Percentiles rank a stretch among this genome's conserved stretches.
phyloP scores from a whole-genome alignment of 116 monocot genomes.

The Cymodocea nodosa region DNA sequence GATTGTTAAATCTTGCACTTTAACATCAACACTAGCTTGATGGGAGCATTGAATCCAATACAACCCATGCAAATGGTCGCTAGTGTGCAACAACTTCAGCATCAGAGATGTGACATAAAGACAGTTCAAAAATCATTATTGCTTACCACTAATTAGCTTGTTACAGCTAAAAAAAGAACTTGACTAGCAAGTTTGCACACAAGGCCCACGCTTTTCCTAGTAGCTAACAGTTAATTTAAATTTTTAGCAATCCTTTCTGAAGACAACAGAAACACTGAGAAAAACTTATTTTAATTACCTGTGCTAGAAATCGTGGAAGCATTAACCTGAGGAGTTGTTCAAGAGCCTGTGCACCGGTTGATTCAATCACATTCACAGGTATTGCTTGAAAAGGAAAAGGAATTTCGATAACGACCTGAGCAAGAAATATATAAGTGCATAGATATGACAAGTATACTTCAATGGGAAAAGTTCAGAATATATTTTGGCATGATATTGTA shows the following conservation, averaged over 20 bases:
- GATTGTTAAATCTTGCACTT: too few relatives aligned
- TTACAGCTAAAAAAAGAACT: too few relatives aligned
- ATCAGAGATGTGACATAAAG: neutral
- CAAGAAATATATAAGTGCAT: neutral
- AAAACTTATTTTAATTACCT: conserved; percentile 25
- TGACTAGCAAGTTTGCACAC: too few relatives aligned
- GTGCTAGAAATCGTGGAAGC: conserved; percentile 81
- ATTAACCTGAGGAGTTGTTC: conserved; percentile 66
- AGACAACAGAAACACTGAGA: too few relatives aligned
- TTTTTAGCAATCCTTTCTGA: too few relatives aligned
- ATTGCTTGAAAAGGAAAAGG: conserved; percentile 69
- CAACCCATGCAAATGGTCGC: too few relatives aligned
- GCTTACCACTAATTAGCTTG: too few relatives aligned
- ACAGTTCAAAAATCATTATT: neutral
- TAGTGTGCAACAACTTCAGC: too few relatives aligned
- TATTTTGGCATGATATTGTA: neutral
- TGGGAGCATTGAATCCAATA: too few relatives aligned
- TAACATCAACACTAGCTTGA: too few relatives aligned
- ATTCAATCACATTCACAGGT: conserved; percentile 65
- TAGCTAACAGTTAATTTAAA: too few relatives aligned
- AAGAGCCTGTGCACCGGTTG: conserved; percentile 67
- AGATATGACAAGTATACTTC: neutral
- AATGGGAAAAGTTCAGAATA: neutral
- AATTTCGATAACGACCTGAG: conserved; percentile 67
- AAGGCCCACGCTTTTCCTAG: too few relatives aligned